Evolutionary conservation across 2,329 filamentous ascomycete species (phyloP).

Genomic region (Penicillium sp.): DNA sequence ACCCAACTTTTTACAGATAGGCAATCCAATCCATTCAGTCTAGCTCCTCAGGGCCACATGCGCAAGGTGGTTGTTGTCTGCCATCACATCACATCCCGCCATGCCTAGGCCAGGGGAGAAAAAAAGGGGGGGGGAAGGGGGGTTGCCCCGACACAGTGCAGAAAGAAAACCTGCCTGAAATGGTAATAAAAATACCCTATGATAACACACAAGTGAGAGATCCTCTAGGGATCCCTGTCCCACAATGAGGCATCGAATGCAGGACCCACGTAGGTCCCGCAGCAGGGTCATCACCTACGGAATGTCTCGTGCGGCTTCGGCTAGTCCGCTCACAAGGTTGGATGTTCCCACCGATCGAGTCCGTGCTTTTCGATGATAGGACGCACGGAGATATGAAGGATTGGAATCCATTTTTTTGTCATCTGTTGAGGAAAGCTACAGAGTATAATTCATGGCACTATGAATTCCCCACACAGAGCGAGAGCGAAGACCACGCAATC

Average conservation of each 20-base stretch:
- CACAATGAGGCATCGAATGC: neutral
- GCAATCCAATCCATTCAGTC: slow-evolving; percentile 5
- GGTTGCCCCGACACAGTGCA: slow-evolving; percentile 8
- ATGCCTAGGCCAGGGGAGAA: slow-evolving; percentile 9
- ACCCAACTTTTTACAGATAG: slow-evolving; percentile 4
- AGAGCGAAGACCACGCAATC: slow-evolving; percentile 14
- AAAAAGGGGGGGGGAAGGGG: too few species aligned
- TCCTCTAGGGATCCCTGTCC: neutral
- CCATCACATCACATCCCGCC: slow-evolving; percentile 13
- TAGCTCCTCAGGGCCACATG: slow-evolving; percentile 12
- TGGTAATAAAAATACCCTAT: neutral
- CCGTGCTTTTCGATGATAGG: slow-evolving; percentile 2
- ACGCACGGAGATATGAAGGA: neutral
- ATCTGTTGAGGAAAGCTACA: neutral
- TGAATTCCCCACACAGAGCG: neutral
- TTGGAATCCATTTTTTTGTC: neutral
- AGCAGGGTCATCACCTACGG: neutral
- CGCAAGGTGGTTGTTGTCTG: slow-evolving; percentile 22
- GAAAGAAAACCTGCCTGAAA: neutral
- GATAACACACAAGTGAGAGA: neutral
- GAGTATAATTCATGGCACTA: neutral
- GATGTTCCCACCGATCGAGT: neutral
- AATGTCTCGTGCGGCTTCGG: neutral
- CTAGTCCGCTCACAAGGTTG: slow-evolving; percentile 1
- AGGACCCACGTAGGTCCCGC: neutral